phyloP scores from a whole-genome alignment of 768 basidiomycete species.

The Cubamyces lactineus region DNA sequence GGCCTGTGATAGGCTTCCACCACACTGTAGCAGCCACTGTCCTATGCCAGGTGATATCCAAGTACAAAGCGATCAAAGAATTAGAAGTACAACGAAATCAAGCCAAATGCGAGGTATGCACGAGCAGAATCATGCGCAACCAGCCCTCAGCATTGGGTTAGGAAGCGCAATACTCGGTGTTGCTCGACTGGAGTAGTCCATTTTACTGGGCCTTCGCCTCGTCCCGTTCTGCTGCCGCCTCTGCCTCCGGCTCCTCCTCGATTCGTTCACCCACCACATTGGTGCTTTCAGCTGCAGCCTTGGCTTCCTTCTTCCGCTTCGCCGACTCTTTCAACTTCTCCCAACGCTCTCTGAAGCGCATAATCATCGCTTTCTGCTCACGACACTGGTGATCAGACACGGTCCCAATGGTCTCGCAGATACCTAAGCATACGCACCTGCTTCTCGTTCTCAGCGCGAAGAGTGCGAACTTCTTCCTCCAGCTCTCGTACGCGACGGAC shows the following conservation, averaged over 20 bases:
- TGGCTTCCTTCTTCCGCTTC: conserved; percentile 81
- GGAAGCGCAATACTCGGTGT: no score
- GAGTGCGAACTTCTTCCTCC: conserved; percentile 71
- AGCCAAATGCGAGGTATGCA: no score
- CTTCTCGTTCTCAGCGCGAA: conserved; percentile 79
- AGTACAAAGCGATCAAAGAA: no score
- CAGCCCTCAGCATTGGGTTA: no score
- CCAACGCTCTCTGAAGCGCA: conserved; percentile 85
- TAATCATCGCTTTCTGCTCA: conserved; percentile 77
- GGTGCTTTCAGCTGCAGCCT: conserved; percentile 54
- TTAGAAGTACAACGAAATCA: no score
- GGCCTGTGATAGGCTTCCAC: no score
- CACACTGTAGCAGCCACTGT: no score
- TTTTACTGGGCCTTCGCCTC: conserved; percentile 10
- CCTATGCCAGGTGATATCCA: no score
- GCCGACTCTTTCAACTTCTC: conserved; percentile 89
- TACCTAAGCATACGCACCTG: conserved; percentile 52
- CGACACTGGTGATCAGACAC: conserved; percentile 11
- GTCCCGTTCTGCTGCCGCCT: conserved; percentile 54
- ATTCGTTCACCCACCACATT: conserved; percentile 64
- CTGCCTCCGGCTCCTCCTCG: conserved; percentile 65
- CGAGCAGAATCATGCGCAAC: no score
- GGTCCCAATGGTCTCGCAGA: no score
- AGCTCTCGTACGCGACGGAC: conserved; percentile 65
- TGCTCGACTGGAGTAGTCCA: no score